Conservation (phyloP, 768 basidiomycete species). For the Amylocystis lapponica region DNA sequence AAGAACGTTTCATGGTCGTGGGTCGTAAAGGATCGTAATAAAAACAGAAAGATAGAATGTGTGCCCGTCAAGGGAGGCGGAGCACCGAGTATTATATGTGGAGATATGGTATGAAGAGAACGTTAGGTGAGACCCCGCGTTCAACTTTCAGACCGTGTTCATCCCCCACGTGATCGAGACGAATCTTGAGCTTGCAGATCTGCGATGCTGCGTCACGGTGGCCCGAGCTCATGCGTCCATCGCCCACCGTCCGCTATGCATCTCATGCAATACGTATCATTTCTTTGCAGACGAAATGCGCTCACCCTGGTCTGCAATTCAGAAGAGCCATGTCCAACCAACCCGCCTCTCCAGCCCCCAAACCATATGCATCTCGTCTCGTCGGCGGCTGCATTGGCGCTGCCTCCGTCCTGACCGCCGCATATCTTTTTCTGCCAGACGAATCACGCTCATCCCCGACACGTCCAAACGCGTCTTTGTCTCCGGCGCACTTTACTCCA, state of each 20-base stretch:
- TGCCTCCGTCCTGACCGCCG: no score
- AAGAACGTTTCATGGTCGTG: conserved; percentile 15
- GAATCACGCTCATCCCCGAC: conserved; percentile 41
- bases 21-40: conserved; percentile 10
- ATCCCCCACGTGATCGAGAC: conserved; percentile 1
- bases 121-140: background rate
- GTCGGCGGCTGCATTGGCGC: no score
- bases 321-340: background rate
- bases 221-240: background rate
- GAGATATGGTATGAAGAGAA: background rate
- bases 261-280: no score
- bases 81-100: background rate
- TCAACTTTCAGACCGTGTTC: background rate
- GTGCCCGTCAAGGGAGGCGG: no score
- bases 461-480: conserved; percentile 19
- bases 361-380: no score
- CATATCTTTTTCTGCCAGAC: conserved; percentile 51
- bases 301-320: background rate
- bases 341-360: no score
- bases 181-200: no score
- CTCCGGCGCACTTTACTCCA: conserved; percentile 43
- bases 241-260: background rate
- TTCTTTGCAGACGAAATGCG: no score
- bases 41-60: background rate
- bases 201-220: no score